phyloP scores from a whole-genome alignment of 306 rosid species.

The Fragaria iinumae region DNA sequence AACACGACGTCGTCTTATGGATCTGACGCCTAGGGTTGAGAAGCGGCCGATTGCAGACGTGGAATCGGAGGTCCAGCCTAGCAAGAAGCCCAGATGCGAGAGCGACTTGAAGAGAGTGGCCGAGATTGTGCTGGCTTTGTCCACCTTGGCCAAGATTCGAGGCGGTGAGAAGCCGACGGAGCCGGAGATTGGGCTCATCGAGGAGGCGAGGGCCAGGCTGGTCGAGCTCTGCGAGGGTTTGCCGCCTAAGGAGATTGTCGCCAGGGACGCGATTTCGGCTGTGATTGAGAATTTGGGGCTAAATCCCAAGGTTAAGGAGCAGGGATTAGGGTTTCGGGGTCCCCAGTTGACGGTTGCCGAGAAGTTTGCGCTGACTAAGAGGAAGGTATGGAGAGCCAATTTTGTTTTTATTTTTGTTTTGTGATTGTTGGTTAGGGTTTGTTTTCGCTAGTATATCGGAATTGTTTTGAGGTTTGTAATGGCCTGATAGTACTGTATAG shows the following conservation, averaged over 20 bases:
- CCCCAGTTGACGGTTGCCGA: constrained; percentile 75
- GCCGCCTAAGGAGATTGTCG: constrained; percentile 80
- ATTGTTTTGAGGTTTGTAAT: background rate
- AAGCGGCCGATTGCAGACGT: constrained; percentile 34
- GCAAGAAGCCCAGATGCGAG: constrained; percentile 51
- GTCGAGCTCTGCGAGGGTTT: constrained; percentile 58
- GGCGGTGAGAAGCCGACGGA: constrained; percentile 66
- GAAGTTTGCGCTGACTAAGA: constrained; percentile 55
- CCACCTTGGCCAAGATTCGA: constrained; percentile 75
- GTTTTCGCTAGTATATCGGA: background rate
- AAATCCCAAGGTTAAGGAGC: constrained; percentile 59
- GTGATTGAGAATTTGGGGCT: constrained; percentile 88
- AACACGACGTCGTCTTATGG: constrained; percentile 24
- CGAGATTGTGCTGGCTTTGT: constrained; percentile 81
- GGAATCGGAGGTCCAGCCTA: constrained; percentile 30
- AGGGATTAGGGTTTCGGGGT: constrained; percentile 75
- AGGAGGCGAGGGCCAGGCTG: constrained; percentile 75
- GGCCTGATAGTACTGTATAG: background rate
- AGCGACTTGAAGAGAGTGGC: constrained; percentile 71
- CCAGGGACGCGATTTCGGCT: constrained; percentile 60
- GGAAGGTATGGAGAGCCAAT: constrained; percentile 52
- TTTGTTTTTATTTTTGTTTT: background rate
- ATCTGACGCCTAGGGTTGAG: constrained; percentile 22
- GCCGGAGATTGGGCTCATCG: constrained; percentile 65
- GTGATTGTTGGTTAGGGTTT: background rate